A percentile compares a stretch with the other conserved stretches of the same genome.
Conservation (phyloP, 305 asterid genomes). For the Plantago coronopus region DNA sequence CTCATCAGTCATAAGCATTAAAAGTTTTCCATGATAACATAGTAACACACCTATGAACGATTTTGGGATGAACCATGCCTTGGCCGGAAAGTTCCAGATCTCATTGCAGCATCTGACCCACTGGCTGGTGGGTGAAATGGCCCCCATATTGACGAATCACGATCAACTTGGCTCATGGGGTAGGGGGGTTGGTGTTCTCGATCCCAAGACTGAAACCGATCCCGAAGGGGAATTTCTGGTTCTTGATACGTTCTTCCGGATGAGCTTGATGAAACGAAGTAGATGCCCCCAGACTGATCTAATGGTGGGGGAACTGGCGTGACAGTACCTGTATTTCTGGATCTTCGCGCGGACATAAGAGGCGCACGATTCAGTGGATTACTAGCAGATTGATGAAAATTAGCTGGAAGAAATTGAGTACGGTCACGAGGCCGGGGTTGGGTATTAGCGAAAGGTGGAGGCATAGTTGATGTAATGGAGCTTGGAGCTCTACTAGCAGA, state of each 20-base stretch:
- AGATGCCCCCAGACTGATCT: slow-evolving; percentile 47
- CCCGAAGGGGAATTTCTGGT: slow-evolving; percentile 41
- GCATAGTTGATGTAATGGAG: slow-evolving; percentile 46
- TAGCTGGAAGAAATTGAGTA: slow-evolving; percentile 49
- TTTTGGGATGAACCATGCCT: slow-evolving; percentile 70
- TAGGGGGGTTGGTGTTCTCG: slow-evolving; percentile 44
- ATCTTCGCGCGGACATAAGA: slow-evolving; percentile 43
- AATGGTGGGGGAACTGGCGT: slow-evolving; percentile 45
- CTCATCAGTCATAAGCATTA: slow-evolving; percentile 36
- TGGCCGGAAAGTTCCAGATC: slow-evolving; percentile 46
- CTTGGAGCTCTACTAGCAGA: slow-evolving; percentile 63
- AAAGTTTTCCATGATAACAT: slow-evolving; percentile 31
- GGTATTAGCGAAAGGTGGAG: slow-evolving; percentile 53
- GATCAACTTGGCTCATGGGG: slow-evolving; percentile 40
- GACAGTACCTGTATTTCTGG: slow-evolving; percentile 49
- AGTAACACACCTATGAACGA: slow-evolving; percentile 43
- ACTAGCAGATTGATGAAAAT: slow-evolving; percentile 50
- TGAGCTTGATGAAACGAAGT: slow-evolving; percentile 51
- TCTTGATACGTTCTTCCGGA: slow-evolving; percentile 57
- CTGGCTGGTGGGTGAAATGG: slow-evolving; percentile 47
- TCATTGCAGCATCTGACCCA: slow-evolving; percentile 40
- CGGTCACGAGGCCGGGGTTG: slow-evolving; percentile 54
- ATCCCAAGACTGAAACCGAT: slow-evolving; percentile 49
- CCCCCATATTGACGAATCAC: slow-evolving; percentile 65
- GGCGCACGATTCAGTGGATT: slow-evolving; percentile 41